These are phyloP conservation scores for Talaromyces rugulosus DNA, from an alignment of 2,329 filamentous ascomycete genomes.

Conservation along the genomic window DNA sequence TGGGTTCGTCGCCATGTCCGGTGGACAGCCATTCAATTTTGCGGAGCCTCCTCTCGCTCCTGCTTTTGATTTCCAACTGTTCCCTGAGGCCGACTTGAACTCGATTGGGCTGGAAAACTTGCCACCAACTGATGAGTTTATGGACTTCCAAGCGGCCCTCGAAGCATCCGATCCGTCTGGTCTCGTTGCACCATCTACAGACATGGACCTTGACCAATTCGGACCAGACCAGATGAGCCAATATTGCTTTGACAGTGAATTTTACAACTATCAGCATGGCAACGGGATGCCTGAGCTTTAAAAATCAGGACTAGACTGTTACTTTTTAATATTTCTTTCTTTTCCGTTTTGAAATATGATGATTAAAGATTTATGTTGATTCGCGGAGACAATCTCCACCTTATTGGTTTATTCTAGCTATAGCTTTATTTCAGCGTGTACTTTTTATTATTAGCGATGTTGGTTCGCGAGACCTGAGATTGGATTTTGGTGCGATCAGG, in stretches of 20 bases:
- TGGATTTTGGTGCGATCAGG: neutral
- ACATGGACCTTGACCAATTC: slow-evolving; percentile 11
- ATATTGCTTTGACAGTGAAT: slow-evolving; percentile 13
- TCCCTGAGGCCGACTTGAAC: slow-evolving; percentile 9
- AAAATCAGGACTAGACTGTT: neutral
- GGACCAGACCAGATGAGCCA: slow-evolving; percentile 9
- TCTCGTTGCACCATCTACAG: slow-evolving; percentile 5
- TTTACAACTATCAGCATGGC: slow-evolving; percentile 1
- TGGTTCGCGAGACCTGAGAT: neutral
- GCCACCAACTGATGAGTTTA: slow-evolving; percentile 5
- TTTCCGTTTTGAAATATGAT: neutral
- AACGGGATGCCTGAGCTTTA: slow-evolving; percentile 1
- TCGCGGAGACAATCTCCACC: neutral
- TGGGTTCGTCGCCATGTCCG: slow-evolving; percentile 4
- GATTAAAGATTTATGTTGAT: neutral
- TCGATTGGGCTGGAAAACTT: slow-evolving; percentile 3
- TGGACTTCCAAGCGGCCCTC: slow-evolving; percentile 3
- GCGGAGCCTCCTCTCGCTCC: slow-evolving; percentile 7
- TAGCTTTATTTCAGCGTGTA: neutral
- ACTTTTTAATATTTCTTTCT: neutral
- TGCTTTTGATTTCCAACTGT: slow-evolving; percentile 11
- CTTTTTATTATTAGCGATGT: neutral
- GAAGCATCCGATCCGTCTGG: neutral
- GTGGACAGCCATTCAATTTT: slow-evolving; percentile 7
- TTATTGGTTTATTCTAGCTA: neutral